Base-by-base conservation (phyloP, 2,329 filamentous ascomycete species). In the Geosmithia flava region DNA sequence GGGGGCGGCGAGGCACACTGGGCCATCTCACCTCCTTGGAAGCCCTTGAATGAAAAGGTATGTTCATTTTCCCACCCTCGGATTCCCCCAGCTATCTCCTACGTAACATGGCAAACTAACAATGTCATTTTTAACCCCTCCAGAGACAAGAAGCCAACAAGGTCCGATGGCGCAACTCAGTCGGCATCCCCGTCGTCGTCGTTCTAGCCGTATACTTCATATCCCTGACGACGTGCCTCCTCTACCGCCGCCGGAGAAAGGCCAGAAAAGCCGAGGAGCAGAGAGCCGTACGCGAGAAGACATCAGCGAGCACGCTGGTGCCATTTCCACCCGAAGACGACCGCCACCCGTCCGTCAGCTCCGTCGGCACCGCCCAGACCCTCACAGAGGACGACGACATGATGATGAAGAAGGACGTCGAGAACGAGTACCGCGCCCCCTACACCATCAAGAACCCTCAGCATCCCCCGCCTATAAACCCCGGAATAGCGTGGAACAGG, bases 1-100 rank as follows among this genome's bases (percentile, higher is more conserved):
- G 53, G 53, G 20, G 45, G 50, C 15, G 55, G 56, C 23, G 23
- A 27, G 10, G 37, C 53, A 20, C 58, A 54, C 37, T 64, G 60
- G 58, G 58, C 59, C 2, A 50, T 58, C 7, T 64, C 62, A 15
- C 61, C 59, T 8, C 57, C 59, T 2, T 64, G 61, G 61, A 58
- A 49, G n/a, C 51, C 57, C 15, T 11, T 37, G 15, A 57, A 55
- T 46, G 52, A 56, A 46, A 47, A 50, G 39, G 56, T 59, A 47
- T 53, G 53, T 51, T 40, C n/a, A 6, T 33, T 20, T 10, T 41
- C 39, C n/a, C 40, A 40, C 3, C 15, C 39, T 13, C 39, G 17
- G 4, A 4, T 19, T 19, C 39, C 39, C 40, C 4, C 40, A 4
- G 23, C 20, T 20, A 7, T n/a, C 27, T 42, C 23, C 13, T 19